These are phyloP conservation scores for Mucor ambiguus DNA, from an alignment of 371 early-diverging fungal genomes.

Conservation along the genomic window DNA sequence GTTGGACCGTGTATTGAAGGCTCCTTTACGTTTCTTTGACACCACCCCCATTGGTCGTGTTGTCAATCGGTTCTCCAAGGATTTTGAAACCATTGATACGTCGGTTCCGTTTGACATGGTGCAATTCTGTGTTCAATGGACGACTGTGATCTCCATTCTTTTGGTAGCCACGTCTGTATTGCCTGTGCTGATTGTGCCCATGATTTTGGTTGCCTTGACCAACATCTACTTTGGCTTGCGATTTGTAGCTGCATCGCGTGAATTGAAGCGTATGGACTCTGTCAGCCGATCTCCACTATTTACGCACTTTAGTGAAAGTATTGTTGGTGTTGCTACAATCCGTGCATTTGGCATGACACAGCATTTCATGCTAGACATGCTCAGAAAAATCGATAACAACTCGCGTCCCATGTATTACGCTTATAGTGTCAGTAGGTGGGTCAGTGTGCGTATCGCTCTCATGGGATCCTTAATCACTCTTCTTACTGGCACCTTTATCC, in stretches of 20 bases:
- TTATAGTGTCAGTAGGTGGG: constrained; percentile 85
- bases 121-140: constrained; percentile 59
- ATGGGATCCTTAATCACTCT: constrained; percentile 68
- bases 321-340: constrained; percentile 64
- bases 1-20: constrained; percentile 26
- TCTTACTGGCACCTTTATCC: constrained; percentile 51
- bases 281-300: constrained; percentile 70
- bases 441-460: constrained; percentile 71
- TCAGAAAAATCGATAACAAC: constrained; percentile 57
- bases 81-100: constrained; percentile 49
- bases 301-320: constrained; percentile 71
- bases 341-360: constrained; percentile 74
- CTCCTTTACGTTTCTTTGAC: constrained; percentile 44
- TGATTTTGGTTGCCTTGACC: constrained; percentile 37
- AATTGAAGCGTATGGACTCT: constrained; percentile 77
- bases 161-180: constrained; percentile 55
- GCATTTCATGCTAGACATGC: constrained; percentile 55
- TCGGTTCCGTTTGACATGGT: constrained; percentile 41
- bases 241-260: constrained; percentile 68
- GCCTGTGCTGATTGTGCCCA: constrained; percentile 52
- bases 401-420: constrained; percentile 68
- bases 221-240: constrained; percentile 52
- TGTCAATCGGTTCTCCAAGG: constrained; percentile 68
- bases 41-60: constrained; percentile 68
- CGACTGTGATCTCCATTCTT: constrained; percentile 58